Percentiles rank a stretch among this genome's conserved stretches.
Evolutionary conservation across 371 early-diverging fungal genomes (phyloP).

Genomic region (Blakeslea trispora): DNA sequence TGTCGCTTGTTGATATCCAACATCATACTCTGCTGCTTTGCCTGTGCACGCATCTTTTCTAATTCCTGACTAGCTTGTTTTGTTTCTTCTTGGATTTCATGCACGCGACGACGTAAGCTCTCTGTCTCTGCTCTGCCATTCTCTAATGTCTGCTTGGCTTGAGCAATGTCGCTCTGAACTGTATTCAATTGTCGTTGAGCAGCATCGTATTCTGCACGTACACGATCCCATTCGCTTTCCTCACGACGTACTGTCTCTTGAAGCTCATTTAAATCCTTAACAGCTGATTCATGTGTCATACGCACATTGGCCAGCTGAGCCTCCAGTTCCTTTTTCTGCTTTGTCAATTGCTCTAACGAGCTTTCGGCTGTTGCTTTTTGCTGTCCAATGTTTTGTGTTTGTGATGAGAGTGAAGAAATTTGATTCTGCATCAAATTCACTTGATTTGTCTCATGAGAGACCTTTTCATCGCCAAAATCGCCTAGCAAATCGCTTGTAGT

Average conservation of each 20-base stretch:
- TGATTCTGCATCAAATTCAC: slow-evolving; percentile 47
- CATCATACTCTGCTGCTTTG: slow-evolving; percentile 51
- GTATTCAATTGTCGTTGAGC: slow-evolving; percentile 31
- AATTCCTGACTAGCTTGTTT: slow-evolving; percentile 23
- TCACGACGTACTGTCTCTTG: slow-evolving; percentile 36
- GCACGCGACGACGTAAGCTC: slow-evolving; percentile 30
- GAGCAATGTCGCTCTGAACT: slow-evolving; percentile 33
- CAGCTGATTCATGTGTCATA: slow-evolving; percentile 35
- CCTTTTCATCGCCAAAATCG: slow-evolving; percentile 45
- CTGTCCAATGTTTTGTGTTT: slow-evolving; percentile 19
- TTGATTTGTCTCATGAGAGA: slow-evolving; percentile 46
- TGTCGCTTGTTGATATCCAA: slow-evolving; percentile 50
- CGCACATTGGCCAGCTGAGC: slow-evolving; percentile 31
- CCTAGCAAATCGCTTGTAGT: slow-evolving; percentile 37
- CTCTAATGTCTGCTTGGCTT: slow-evolving; percentile 33
- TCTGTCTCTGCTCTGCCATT: slow-evolving; percentile 44
- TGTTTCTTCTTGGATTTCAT: slow-evolving; percentile 47
- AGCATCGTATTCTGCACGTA: slow-evolving; percentile 33
- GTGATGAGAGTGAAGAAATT: slow-evolving; percentile 26
- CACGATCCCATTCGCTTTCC: slow-evolving; percentile 36
- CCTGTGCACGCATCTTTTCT: slow-evolving; percentile 33
- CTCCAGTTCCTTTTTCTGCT: slow-evolving; percentile 40
- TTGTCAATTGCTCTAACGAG: slow-evolving; percentile 30
- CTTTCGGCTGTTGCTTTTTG: slow-evolving; percentile 33
- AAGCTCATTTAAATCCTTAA: slow-evolving; percentile 37